These are phyloP conservation scores for Colletotrichum lentis DNA, from an alignment of 2,329 filamentous ascomycete genomes.

Conservation along the genomic window DNA sequence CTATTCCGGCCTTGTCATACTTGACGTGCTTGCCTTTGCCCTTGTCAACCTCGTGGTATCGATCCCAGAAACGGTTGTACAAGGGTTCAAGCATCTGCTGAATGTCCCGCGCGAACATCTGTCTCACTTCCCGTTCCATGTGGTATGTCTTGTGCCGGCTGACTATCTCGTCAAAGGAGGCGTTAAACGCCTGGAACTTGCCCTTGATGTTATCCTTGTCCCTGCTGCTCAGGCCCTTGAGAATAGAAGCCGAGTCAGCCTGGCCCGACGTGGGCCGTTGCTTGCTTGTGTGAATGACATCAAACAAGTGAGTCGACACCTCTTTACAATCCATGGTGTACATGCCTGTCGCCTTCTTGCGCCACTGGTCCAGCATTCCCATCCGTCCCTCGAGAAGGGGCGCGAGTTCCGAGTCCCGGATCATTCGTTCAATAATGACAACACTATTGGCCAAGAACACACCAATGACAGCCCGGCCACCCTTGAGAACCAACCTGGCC, in stretches of 20 bases:
- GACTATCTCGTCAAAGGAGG: slow-evolving; percentile 88
- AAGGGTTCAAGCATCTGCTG: slow-evolving; percentile 92
- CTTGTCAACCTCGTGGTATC: slow-evolving; percentile 97
- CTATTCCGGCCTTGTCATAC: slow-evolving; percentile 87
- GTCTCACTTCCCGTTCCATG: slow-evolving; percentile 91
- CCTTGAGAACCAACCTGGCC: slow-evolving; percentile 75
- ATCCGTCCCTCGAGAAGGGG: slow-evolving; percentile 74
- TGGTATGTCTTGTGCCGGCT: slow-evolving; percentile 80
- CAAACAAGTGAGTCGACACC: slow-evolving; percentile 82
- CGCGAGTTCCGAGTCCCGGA: slow-evolving; percentile 80
- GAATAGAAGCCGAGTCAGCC: slow-evolving; percentile 82
- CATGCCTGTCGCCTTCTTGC: slow-evolving; percentile 81
- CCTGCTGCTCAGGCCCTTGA: slow-evolving; percentile 85
- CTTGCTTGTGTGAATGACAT: slow-evolving; percentile 90
- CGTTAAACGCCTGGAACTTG: slow-evolving; percentile 93
- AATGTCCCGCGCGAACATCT: slow-evolving; percentile 82
- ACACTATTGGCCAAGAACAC: slow-evolving; percentile 93
- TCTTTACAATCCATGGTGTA: slow-evolving; percentile 93
- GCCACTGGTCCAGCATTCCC: slow-evolving; percentile 78
- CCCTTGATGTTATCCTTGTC: slow-evolving; percentile 97
- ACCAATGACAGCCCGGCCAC: slow-evolving; percentile 78
- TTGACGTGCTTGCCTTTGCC: slow-evolving; percentile 98
- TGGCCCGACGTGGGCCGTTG: slow-evolving; percentile 76
- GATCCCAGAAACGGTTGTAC: slow-evolving; percentile 94
- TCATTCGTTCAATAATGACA: slow-evolving; percentile 82